Evolutionary conservation across 345 rosid species (phyloP), one percentile per base, ranked within the genome.

Genomic region (Rhodamnia argentea): DNA sequence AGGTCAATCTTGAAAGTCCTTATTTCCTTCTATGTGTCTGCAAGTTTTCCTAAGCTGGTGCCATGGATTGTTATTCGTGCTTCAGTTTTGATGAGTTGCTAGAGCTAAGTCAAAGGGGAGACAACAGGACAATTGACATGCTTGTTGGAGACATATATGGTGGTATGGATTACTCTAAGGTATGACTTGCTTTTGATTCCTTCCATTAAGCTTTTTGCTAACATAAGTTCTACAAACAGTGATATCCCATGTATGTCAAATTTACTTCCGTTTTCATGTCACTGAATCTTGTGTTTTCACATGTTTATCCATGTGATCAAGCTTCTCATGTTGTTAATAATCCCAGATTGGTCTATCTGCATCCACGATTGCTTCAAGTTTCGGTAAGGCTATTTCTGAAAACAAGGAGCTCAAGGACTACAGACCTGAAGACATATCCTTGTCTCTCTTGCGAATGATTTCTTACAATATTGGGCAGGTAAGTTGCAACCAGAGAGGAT

Each of bases 401-500:
- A 95, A 92, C 83, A 97, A 96, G 91, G 99, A 97, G 89, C 96
- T 97, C 82, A 91, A 93, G 78, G 99, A 93, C 91, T 95, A 96
- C 93, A 93, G 96, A 85, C 99, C 98, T 86, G 98, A 96, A 92
- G 99, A 97, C 89, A 97, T 97, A 88, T 96, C 99, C 82, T 87
- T 96, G 82, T 97, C 99, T 87, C 99, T 97, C 57, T 81, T 97
- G 94, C 95, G 99, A 89, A 97, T 97, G 99, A 97, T 97, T 83
- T 97, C 99, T 15, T 96, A 97, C 88, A 97, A 97, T 88, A 97
- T 97, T 83, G 99, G 99, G 47, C 99, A 97, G 98, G 99, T 94
- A 89, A 89, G 88, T 60, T 29, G 83, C 86, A 10, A 23, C 22
- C 86, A 86, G 74, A 64, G 47, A 42, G 62, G 74, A 57, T 81